These are phyloP conservation scores for Tuber brumale DNA, from an alignment of 495 filamentous ascomycete species.

Conservation along the genomic window DNA sequence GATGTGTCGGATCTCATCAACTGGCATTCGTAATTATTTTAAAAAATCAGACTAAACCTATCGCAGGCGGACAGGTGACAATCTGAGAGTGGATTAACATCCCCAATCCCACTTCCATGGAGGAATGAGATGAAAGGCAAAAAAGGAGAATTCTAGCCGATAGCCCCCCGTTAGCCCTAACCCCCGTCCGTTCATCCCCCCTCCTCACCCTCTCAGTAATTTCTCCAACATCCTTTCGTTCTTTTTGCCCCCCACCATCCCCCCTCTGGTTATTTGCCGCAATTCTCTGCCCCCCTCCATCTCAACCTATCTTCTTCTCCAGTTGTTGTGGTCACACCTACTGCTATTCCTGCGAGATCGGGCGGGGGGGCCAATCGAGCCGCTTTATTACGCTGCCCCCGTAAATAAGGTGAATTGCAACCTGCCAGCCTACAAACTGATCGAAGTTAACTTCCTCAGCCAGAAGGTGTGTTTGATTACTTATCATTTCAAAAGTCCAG, in stretches of 20 bases:
- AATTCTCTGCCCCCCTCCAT: neutral
- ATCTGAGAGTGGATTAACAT: no score
- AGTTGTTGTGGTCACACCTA: neutral
- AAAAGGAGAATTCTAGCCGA: constrained; percentile 6
- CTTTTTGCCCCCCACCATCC: neutral
- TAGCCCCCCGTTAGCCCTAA: constrained; percentile 9
- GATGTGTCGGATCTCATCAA: no score
- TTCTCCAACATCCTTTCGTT: neutral
- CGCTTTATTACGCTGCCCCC: neutral
- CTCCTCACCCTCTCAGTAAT: neutral
- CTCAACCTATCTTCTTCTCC: neutral
- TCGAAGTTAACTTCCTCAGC: no score
- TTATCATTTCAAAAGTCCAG: no score
- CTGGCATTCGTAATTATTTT: no score
- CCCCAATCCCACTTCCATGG: neutral
- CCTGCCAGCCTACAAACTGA: no score
- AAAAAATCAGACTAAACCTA: no score
- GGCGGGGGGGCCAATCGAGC: neutral
- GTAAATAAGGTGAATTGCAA: constrained; percentile 26
- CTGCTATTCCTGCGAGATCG: neutral
- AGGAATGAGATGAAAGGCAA: no score
- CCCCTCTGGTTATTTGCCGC: neutral
- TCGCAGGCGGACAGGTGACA: no score
- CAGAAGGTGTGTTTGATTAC: no score
- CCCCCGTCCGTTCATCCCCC: neutral